Evolutionary conservation across 2,329 filamentous ascomycete species (phyloP).

Genomic region (Clonostachys rhizophaga): DNA sequence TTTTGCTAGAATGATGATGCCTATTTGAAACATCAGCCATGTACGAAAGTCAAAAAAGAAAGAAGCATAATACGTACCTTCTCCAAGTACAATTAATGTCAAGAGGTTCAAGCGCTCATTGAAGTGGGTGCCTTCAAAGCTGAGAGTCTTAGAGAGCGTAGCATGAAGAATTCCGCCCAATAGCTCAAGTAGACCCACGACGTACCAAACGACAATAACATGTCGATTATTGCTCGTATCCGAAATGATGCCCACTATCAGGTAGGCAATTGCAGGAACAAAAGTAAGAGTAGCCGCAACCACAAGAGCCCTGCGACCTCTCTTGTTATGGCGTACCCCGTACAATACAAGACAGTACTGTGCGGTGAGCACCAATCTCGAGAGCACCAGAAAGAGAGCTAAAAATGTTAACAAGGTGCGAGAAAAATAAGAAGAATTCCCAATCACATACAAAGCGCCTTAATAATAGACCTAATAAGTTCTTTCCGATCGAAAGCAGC

Average conservation of each 20-base stretch:
- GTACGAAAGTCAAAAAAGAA: no score
- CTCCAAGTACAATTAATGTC: constrained; percentile 63
- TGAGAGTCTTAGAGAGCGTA: constrained; percentile 48
- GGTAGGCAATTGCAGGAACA: constrained; percentile 28
- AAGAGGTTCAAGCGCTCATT: constrained; percentile 60
- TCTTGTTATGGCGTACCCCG: constrained; percentile 33
- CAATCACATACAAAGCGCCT: constrained; percentile 26
- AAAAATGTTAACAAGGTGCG: not conserved
- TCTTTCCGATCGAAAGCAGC: constrained; percentile 33
- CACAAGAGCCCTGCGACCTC: constrained; percentile 24
- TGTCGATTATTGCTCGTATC: constrained; percentile 19
- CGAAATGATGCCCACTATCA: constrained; percentile 35
- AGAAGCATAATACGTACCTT: constrained; percentile 46
- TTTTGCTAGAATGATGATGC: constrained; percentile 32
- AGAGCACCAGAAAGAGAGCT: constrained; percentile 44
- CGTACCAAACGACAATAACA: constrained; percentile 42
- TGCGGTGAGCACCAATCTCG: constrained; percentile 42
- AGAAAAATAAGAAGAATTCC: not conserved
- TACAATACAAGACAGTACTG: constrained; percentile 46
- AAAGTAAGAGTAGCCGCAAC: constrained; percentile 28
- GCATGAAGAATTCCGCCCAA: constrained; percentile 48
- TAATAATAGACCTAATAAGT: constrained; percentile 30
- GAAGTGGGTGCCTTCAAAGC: constrained; percentile 58
- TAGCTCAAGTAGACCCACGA: constrained; percentile 48
- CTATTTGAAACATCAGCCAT: no score